Conservation (phyloP, 2,329 filamentous ascomycete genomes). For the Sporothrix dimorphospora region DNA sequence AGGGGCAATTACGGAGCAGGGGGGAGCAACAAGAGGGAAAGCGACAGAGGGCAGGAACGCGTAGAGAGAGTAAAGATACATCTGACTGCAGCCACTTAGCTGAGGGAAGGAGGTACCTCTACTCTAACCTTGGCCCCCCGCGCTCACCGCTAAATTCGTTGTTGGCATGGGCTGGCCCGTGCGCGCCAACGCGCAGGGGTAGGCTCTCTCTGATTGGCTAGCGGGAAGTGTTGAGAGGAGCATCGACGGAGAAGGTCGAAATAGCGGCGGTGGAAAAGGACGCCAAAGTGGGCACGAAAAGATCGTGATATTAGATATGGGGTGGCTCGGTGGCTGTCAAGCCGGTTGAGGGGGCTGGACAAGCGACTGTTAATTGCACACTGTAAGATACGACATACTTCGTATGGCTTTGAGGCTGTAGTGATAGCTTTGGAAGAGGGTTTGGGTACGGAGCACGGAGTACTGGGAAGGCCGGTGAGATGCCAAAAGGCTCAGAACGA, state of each 20-base stretch:
- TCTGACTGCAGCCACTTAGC: not conserved
- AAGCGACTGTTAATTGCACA: not conserved
- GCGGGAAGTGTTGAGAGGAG: not conserved
- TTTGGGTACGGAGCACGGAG: no score
- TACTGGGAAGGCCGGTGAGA: not conserved
- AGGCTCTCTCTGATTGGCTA: slow-evolving; percentile 26
- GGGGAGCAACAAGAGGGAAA: slow-evolving; percentile 4
- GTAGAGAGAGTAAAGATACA: not conserved
- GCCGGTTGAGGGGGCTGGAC: not conserved
- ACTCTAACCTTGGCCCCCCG: not conserved
- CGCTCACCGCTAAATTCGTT: slow-evolving; percentile 29
- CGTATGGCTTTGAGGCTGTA: not conserved
- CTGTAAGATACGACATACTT: no score
- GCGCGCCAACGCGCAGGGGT: slow-evolving; percentile 31
- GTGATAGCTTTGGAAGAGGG: not conserved
- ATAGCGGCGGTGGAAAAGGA: slow-evolving; percentile 21
- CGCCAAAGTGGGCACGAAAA: slow-evolving; percentile 21
- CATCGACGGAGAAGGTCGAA: not conserved
- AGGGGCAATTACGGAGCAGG: slow-evolving; percentile 27
- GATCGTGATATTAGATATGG: slow-evolving; percentile 26
- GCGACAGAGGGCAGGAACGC: slow-evolving; percentile 15
- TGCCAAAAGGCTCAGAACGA: not conserved
- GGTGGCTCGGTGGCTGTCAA: slow-evolving; percentile 6
- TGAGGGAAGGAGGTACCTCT: not conserved
- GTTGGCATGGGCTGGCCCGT: slow-evolving; percentile 31